phyloP scores from a whole-genome alignment of 2,329 filamentous ascomycete genomes.

The Beauveria rudraprayagi region DNA sequence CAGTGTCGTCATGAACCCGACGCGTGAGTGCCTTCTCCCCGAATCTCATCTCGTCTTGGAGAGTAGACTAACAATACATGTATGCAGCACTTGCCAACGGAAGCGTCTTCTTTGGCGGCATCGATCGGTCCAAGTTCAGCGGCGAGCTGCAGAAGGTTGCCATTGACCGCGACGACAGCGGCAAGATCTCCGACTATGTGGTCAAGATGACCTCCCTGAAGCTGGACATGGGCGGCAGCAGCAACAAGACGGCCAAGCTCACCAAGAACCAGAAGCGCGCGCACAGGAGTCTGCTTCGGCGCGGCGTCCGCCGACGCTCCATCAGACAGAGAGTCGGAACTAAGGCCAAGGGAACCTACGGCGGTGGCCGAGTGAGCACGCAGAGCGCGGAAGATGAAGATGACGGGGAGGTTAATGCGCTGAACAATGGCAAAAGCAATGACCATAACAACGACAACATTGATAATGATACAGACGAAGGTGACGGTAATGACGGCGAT shows the following conservation, averaged over 20 bases:
- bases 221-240: constrained; percentile 1
- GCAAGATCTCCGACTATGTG: neutral
- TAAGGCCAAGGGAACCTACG: neutral
- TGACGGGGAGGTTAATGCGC: neutral
- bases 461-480: neutral
- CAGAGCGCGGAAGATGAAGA: neutral
- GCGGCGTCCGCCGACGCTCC: neutral
- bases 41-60: neutral
- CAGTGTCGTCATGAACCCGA: constrained; percentile 1
- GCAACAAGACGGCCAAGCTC: neutral
- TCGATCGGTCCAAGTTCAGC: constrained; percentile 1
- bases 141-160: neutral
- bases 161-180: neutral
- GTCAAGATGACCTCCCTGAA: neutral
- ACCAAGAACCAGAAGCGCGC: neutral
- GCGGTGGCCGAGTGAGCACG: neutral
- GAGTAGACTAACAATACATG: neutral
- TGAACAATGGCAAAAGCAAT: neutral
- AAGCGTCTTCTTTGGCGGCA: constrained; percentile 4
- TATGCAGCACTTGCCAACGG: neutral
- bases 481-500: neutral
- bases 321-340: no score
- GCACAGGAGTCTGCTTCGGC: neutral
- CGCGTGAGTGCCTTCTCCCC: neutral
- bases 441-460: neutral